Evolutionary conservation across 495 filamentous ascomycete genomes (phyloP).

Genomic region (Oidiodendron maius): DNA sequence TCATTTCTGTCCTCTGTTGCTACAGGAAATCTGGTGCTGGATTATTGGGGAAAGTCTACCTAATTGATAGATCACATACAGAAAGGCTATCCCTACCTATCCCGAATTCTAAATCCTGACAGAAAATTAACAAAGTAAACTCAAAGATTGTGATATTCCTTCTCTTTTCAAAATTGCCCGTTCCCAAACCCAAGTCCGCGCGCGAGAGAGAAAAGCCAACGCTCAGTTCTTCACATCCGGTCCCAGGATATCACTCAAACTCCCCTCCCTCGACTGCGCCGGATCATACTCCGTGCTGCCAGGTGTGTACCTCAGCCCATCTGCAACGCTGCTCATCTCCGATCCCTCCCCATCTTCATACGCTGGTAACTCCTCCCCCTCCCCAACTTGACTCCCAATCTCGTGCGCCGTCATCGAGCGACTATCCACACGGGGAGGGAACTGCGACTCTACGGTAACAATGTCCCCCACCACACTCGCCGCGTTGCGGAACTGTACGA

Average conservation of each 20-base stretch:
- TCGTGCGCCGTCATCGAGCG: slow-evolving; percentile 12
- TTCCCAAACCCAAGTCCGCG: no score
- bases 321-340: slow-evolving; percentile 22
- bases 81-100: no score
- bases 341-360: slow-evolving; percentile 29
- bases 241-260: slow-evolving; percentile 19
- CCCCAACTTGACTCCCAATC: slow-evolving; percentile 8
- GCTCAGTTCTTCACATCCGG: slow-evolving; percentile 10
- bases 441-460: slow-evolving; percentile 17
- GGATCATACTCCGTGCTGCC: slow-evolving; percentile 19
- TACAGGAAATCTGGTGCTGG: no score
- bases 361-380: slow-evolving; percentile 30
- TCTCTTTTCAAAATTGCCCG: no score
- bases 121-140: no score
- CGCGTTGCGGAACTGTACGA: slow-evolving; percentile 41
- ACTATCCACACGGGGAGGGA: not conserved
- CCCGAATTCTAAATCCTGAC: no score
- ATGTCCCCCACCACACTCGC: slow-evolving; percentile 38
- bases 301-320: slow-evolving; percentile 32
- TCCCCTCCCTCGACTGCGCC: slow-evolving; percentile 8
- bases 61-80: no score
- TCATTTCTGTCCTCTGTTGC: no score
- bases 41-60: no score
- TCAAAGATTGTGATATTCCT: no score
- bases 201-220: no score